A percentile compares a stretch with the other conserved stretches of the same genome.
phyloP scores from a whole-genome alignment of 1,284 basidiomycete species.

The Ceratobasidium sp. region DNA sequence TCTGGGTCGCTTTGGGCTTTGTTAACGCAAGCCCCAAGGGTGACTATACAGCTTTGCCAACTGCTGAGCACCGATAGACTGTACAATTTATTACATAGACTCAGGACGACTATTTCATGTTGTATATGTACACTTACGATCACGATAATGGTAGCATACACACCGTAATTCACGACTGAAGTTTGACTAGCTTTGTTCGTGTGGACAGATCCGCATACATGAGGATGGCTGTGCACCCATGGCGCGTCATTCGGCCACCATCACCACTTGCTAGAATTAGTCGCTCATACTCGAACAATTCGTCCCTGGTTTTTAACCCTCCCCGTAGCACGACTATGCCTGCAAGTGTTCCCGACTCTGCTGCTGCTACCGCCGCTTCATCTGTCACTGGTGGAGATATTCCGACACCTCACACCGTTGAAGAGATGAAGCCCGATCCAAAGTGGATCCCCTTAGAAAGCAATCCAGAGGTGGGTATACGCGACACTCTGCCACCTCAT shows the following conservation, averaged over 20 bases:
- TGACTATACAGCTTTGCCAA: slow-evolving; percentile 14
- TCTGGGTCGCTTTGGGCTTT: slow-evolving; percentile 6
- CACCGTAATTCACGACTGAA: neutral
- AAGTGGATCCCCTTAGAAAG: slow-evolving; percentile 78
- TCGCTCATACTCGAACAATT: neutral
- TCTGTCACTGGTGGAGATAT: slow-evolving; percentile 25
- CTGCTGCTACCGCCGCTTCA: slow-evolving; percentile 27
- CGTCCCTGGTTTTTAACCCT: neutral
- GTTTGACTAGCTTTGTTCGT: neutral
- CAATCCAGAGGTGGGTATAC: slow-evolving; percentile 67
- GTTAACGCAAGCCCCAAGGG: slow-evolving; percentile 6
- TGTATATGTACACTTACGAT: slow-evolving; percentile 24
- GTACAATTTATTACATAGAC: neutral
- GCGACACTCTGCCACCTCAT: neutral
- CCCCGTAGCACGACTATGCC: neutral
- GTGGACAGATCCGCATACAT: neutral
- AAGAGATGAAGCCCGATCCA: slow-evolving; percentile 28
- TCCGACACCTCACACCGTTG: slow-evolving; percentile 26
- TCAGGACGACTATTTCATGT: neutral
- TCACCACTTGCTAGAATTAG: neutral
- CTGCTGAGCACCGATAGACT: neutral
- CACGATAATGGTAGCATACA: slow-evolving; percentile 7
- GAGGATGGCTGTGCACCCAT: slow-evolving; percentile 7
- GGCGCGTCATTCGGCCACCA: neutral
- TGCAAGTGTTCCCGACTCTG: slow-evolving; percentile 22